Percentiles rank a stretch among this genome's conserved stretches.
Conservation (phyloP, 257 asterid species). For the Perilla frutescens region DNA sequence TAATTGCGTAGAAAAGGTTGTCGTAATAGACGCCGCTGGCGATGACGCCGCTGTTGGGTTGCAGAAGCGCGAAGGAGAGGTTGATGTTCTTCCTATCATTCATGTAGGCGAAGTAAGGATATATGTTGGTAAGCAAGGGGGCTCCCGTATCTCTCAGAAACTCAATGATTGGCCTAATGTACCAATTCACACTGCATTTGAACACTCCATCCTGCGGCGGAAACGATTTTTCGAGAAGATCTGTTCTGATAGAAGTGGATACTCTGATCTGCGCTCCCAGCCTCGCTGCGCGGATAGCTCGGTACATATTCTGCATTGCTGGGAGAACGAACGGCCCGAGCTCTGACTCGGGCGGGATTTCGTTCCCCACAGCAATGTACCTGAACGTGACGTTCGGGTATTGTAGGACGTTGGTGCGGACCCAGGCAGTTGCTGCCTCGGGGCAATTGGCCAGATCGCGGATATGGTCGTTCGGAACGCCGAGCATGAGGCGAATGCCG, state of each 20-base stretch:
- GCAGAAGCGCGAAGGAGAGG: conserved; percentile 22
- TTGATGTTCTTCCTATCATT: background rate
- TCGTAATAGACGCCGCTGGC: no score
- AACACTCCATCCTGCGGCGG: conserved; percentile 29
- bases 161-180: conserved; percentile 18
- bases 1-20: conserved; percentile 14
- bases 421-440: no score
- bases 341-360: no score
- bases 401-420: no score
- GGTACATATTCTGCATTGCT: no score
- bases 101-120: conserved; percentile 31
- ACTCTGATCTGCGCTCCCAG: no score
- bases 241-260: no score
- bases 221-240: background rate
- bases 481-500: background rate
- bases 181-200: conserved; percentile 2
- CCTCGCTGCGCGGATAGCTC: no score
- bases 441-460: background rate
- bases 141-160: background rate
- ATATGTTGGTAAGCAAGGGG: conserved; percentile 34
- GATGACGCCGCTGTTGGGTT: no score
- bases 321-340: no score
- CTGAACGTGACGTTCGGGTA: no score
- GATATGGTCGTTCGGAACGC: background rate
- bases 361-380: no score